phyloP scores from a whole-genome alignment of 139 green algal genomes.

The Zygnema cylindricum region DNA sequence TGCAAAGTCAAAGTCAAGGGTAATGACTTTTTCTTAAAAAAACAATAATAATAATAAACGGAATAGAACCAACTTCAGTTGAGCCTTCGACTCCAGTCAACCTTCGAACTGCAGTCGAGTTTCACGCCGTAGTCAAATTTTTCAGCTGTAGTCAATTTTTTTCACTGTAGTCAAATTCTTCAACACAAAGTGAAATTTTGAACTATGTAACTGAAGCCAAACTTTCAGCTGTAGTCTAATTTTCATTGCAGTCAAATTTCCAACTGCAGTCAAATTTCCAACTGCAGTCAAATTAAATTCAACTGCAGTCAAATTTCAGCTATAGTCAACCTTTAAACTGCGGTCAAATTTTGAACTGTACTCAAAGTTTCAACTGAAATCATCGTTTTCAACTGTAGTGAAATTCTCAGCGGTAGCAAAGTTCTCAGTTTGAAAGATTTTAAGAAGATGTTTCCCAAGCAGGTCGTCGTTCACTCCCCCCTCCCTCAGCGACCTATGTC shows the following conservation, averaged over 20 bases:
- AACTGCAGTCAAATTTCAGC: not conserved
- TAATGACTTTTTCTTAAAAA: too few species aligned
- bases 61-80: too few species aligned
- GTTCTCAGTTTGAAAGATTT: not conserved
- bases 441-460: too few species aligned
- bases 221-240: not conserved
- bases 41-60: too few species aligned
- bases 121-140: not conserved
- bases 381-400: not conserved
- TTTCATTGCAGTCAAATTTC: not conserved
- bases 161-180: not conserved
- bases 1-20: constrained; percentile 12
- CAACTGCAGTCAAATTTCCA: not conserved
- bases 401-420: not conserved
- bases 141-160: not conserved
- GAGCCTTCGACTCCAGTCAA: not conserved
- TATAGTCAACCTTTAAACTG: not conserved
- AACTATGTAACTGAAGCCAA: not conserved
- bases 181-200: not conserved
- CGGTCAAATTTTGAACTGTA: not conserved
- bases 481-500: too few species aligned
- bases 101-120: not conserved
- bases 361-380: not conserved
- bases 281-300: not conserved
- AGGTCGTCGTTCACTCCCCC: too few species aligned